A percentile compares a stretch with the other conserved stretches of the same genome.
Conservation (phyloP, 2,329 filamentous ascomycete species). For the Bretziella fagacearum region DNA sequence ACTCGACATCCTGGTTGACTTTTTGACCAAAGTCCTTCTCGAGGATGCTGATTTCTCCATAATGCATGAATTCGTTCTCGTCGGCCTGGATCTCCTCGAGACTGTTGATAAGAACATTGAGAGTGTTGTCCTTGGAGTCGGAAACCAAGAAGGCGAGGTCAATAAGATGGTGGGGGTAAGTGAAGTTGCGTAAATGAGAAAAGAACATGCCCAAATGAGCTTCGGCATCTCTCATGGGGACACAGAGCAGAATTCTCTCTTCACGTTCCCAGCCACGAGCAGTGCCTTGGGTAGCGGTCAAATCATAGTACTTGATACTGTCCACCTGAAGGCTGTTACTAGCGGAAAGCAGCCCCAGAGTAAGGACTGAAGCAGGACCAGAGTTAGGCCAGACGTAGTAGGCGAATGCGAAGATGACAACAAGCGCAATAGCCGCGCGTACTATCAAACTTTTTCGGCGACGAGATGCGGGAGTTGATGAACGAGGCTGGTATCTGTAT, state of each 20-base stretch:
- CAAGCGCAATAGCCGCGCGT: conserved; percentile 43
- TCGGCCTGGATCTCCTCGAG: conserved; percentile 67
- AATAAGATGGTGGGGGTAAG: conserved; percentile 90
- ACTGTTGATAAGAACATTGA: conserved; percentile 56
- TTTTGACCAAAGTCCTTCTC: conserved; percentile 98
- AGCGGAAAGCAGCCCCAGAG: conserved; percentile 52
- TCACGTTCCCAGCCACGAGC: conserved; percentile 90
- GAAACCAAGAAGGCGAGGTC: conserved; percentile 94
- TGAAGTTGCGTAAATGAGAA: conserved; percentile 88
- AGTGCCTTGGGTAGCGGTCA: conserved; percentile 79
- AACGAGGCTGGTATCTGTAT: conserved; percentile 69
- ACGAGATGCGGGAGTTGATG: conserved; percentile 52
- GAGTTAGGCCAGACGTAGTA: conserved; percentile 53
- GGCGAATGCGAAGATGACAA: conserved; percentile 47
- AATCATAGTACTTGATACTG: conserved; percentile 92
- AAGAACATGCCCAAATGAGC: conserved; percentile 96
- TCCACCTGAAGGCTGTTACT: conserved; percentile 64
- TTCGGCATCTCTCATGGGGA: conserved; percentile 82
- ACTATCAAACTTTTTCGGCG: conserved; percentile 56
- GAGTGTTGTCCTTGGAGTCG: conserved; percentile 85
- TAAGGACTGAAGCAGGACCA: conserved; percentile 43
- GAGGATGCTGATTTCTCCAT: conserved; percentile 92
- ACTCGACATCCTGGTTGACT: conserved; percentile 95
- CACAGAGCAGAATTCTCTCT: conserved; percentile 87
- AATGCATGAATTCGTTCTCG: conserved; percentile 62